Base-by-base conservation (phyloP, 208 protist genomes). In the Balamuthia mandrillaris region DNA sequence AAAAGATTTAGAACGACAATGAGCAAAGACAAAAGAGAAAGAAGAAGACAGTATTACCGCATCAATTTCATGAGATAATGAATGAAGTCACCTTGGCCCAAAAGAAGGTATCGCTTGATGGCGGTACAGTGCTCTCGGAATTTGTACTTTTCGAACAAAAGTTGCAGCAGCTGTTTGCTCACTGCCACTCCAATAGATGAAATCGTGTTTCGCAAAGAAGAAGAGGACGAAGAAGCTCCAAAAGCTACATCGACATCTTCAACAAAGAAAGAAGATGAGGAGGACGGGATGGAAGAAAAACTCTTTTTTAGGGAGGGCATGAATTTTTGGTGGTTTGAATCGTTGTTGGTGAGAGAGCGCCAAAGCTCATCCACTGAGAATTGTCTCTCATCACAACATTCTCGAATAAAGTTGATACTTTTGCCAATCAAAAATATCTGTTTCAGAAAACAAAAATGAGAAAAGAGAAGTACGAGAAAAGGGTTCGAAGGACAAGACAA, bases 51-150 rank as follows among this genome's bases (percentile, higher is more conserved):
- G 60, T 9, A 27, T 18, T 52, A 60, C 66, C 77, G 58, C n/a
- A 95, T 44, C 7, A 87, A 66, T 35, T 94, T 90, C 87, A 96
- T 92, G 24, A 96, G 85, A 37, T 85, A 72, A 56, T 94, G 91
- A 12, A 94, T 87, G 61, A 96, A 96, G 72, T 96, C 94, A 42
- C 94, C 94, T 78, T 95, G 93, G 7, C 91, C 93, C 14, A 96
- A 68, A 5, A 96, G 75, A 44, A 96, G 21, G 51, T 93, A 95
- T 44, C 84, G 61, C 51, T 93, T 91, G 27, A 95, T 70, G 51
- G 92, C 91, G 9, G 42, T 35, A 9, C 33, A 87, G 70, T 94
- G 92, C 7, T 88, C 54, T 27, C 82, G 51, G n/a, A 93, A 85
- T 54, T 89, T 81, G 74, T 85, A 94, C 65, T 90, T 61, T 7